These are phyloP conservation scores for Blastocystis sp. DNA, from an alignment of 352 stramenopile genomes.

Conservation along the genomic window DNA sequence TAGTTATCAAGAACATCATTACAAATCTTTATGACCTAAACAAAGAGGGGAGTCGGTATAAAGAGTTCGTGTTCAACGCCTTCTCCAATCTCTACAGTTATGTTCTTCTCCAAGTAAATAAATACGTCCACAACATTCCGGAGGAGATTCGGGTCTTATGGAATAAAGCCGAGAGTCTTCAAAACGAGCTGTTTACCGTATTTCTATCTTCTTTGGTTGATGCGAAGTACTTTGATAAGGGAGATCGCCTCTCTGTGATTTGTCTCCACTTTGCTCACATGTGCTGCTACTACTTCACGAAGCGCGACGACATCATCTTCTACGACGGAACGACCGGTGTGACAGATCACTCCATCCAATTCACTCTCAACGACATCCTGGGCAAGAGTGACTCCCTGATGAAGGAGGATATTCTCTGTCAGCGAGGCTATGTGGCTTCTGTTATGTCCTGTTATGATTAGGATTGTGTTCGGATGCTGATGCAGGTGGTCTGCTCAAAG, in stretches of 20 bases:
- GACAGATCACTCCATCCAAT: background rate
- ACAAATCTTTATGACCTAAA: background rate
- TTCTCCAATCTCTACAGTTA: slow-evolving; percentile 48
- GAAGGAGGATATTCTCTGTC: background rate
- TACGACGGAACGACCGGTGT: background rate
- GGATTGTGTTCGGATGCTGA: background rate
- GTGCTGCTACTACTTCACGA: slow-evolving; percentile 45
- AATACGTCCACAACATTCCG: background rate
- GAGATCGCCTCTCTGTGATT: background rate
- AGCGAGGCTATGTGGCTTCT: background rate
- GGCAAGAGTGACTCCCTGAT: background rate
- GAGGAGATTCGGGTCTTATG: background rate
- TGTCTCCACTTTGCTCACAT: slow-evolving; percentile 34
- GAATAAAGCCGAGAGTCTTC: background rate
- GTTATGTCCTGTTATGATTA: background rate
- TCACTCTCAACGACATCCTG: slow-evolving; percentile 14
- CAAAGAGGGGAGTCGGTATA: background rate
- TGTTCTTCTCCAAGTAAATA: background rate
- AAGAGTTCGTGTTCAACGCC: background rate
- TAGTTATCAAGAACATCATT: background rate
- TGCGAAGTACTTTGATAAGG: background rate
- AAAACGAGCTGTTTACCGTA: background rate
- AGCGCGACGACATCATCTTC: background rate
- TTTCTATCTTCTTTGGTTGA: background rate
- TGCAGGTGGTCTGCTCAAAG: background rate